phyloP scores from a whole-genome alignment of 1,284 basidiomycete species.

The Trichosporon faecale region DNA sequence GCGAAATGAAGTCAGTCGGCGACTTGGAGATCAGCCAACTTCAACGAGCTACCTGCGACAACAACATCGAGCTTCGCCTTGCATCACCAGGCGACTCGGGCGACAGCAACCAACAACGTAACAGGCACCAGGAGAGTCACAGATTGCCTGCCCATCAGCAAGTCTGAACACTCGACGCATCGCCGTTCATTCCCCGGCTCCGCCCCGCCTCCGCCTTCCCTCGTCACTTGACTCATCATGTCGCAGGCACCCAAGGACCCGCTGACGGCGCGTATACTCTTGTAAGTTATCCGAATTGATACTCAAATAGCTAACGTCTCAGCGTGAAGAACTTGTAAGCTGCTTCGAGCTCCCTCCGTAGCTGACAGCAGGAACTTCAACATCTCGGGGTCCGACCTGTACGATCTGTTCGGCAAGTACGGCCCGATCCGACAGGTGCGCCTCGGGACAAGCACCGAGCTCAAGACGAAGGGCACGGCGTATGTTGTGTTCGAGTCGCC shows the following conservation, averaged over 20 bases:
- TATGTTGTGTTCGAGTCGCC: slow-evolving; percentile 65
- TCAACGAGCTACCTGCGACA: neutral
- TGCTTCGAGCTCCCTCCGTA: neutral
- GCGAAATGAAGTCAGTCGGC: neutral
- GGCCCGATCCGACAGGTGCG: slow-evolving; percentile 94
- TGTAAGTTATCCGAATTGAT: slow-evolving; percentile 48
- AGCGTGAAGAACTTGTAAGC: slow-evolving; percentile 52
- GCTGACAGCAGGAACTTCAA: slow-evolving; percentile 67
- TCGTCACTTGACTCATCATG: slow-evolving; percentile 22
- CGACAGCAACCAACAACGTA: neutral
- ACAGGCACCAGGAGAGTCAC: neutral
- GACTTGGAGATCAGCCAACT: neutral
- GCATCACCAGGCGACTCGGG: neutral
- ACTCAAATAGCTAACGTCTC: slow-evolving; percentile 20
- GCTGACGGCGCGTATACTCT: slow-evolving; percentile 45
- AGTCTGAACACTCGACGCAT: neutral
- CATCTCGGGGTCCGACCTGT: slow-evolving; percentile 84
- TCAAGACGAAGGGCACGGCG: slow-evolving; percentile 90
- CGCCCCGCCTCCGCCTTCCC: neutral
- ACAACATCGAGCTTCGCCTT: neutral
- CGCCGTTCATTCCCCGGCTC: neutral
- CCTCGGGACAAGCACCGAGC: slow-evolving; percentile 73
- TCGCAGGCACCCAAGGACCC: slow-evolving; percentile 36
- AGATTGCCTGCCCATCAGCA: neutral
- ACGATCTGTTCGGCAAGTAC: slow-evolving; percentile 96